These are phyloP conservation scores for Nannochloropsis salina DNA, from an alignment of 108 stramenopile genomes.

Conservation along the genomic window DNA sequence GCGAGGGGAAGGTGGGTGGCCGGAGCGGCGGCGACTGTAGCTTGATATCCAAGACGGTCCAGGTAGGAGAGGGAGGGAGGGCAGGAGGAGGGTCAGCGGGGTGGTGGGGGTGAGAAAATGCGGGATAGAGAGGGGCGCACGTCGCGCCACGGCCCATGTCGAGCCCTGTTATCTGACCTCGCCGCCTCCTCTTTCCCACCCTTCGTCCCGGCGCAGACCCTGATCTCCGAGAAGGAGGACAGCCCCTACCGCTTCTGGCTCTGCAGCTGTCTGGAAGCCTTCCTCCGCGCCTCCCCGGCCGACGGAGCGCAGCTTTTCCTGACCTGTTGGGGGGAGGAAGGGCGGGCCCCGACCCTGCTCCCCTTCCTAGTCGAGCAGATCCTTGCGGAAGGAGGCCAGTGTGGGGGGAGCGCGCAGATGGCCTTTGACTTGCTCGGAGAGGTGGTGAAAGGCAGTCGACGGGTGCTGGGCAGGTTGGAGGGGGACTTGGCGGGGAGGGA, in stretches of 20 bases:
- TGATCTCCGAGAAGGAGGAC: slow-evolving; percentile 64
- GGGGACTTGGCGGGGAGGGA: slow-evolving; percentile 25
- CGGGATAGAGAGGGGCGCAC: background rate
- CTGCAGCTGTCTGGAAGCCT: slow-evolving; percentile 75
- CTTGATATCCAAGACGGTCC: background rate
- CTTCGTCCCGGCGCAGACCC: slow-evolving; percentile 59
- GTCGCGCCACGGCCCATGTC: background rate
- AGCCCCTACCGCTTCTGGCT: slow-evolving; percentile 81
- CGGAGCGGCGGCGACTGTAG: background rate
- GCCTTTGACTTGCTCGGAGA: slow-evolving; percentile 80
- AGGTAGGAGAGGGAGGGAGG: background rate
- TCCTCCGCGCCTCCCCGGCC: slow-evolving; percentile 64
- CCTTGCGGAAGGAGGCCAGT: slow-evolving; percentile 55
- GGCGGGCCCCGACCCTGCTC: slow-evolving; percentile 54
- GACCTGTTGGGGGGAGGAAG: background rate
- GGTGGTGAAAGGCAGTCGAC: slow-evolving; percentile 65
- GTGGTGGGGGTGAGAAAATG: background rate
- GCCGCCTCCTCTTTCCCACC: slow-evolving; percentile 35
- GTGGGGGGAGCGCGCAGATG: slow-evolving; percentile 72
- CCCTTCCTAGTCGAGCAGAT: slow-evolving; percentile 61
- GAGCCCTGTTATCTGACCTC: background rate
- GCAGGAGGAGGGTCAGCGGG: background rate
- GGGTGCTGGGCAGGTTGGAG: slow-evolving; percentile 37
- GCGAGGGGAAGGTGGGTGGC: background rate
- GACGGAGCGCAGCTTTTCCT: background rate